These are phyloP conservation scores for Mycena olivaceomarginata DNA, from an alignment of 768 basidiomycete species.

Conservation along the genomic window DNA sequence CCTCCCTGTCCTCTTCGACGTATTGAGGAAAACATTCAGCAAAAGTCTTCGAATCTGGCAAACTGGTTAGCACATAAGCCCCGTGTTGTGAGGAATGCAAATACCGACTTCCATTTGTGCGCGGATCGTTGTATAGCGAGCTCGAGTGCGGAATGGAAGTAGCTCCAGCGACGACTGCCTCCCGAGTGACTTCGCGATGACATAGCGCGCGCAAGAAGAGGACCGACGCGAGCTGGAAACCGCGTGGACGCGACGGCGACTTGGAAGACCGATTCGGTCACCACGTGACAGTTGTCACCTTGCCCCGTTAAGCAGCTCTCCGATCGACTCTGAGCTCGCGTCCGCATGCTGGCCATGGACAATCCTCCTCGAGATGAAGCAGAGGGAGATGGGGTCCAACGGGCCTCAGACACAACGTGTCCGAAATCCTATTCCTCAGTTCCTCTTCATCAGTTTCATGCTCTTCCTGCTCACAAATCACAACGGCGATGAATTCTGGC, in stretches of 20 bases:
- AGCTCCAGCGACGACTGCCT: conserved; percentile 73
- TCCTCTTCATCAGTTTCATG: conserved; percentile 74
- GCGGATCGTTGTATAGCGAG: conserved; percentile 73
- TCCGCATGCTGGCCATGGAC: conserved; percentile 31
- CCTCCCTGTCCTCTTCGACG: conserved; percentile 80
- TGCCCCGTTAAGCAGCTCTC: not conserved
- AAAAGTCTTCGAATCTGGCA: conserved; percentile 73
- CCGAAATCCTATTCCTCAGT: conserved; percentile 81
- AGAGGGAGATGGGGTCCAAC: conserved; percentile 53
- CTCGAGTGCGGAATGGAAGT: conserved; percentile 74
- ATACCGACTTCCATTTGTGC: conserved; percentile 75
- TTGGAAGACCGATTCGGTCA: not conserved
- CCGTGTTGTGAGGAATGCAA: not conserved
- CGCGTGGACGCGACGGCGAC: not conserved
- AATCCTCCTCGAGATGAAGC: conserved; percentile 58
- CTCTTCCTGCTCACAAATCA: not conserved
- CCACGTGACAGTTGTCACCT: not conserved
- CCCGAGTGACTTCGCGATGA: conserved; percentile 28
- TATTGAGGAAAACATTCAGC: conserved; percentile 81
- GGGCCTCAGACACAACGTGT: conserved; percentile 59
- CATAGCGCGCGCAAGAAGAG: conserved; percentile 35
- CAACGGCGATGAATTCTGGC: conserved; percentile 46
- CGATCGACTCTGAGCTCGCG: not conserved
- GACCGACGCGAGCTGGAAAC: not conserved
- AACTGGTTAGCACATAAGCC: conserved; percentile 8